These are phyloP conservation scores for Fomitopsis pinicola DNA, from an alignment of 1,284 basidiomycete genomes.

Conservation along the genomic window DNA sequence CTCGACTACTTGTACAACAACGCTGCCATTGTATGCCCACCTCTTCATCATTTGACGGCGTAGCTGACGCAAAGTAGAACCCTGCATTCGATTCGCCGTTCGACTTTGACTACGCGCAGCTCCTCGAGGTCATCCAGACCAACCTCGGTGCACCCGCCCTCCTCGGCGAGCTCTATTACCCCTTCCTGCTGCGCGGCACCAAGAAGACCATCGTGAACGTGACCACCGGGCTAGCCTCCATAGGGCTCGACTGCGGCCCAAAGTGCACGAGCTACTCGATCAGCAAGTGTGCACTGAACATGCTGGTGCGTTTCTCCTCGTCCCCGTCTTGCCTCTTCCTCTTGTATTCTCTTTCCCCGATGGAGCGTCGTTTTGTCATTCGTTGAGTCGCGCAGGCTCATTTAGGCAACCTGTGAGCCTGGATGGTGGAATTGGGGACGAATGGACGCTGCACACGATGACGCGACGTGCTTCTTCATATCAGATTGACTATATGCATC, in stretches of 20 bases:
- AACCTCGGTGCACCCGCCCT: slow-evolving; percentile 33
- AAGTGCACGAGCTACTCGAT: slow-evolving; percentile 25
- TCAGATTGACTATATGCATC: too few species aligned
- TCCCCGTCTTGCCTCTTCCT: too few species aligned
- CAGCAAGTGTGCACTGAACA: slow-evolving; percentile 28
- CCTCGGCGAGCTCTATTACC: slow-evolving; percentile 29
- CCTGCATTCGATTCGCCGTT: slow-evolving; percentile 23
- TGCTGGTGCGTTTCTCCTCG: slow-evolving; percentile 22
- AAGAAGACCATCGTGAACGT: slow-evolving; percentile 33
- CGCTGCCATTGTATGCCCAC: slow-evolving; percentile 29
- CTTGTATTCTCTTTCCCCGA: too few species aligned
- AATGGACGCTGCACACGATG: too few species aligned
- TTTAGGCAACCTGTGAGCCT: too few species aligned
- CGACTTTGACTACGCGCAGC: slow-evolving; percentile 16
- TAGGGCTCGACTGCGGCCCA: slow-evolving; percentile 22
- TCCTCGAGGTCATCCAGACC: slow-evolving; percentile 21
- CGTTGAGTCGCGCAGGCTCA: too few species aligned
- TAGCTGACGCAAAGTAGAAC: slow-evolving; percentile 10
- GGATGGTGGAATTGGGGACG: too few species aligned
- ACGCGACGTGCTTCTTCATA: too few species aligned
- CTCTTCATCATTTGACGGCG: neutral
- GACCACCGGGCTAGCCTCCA: slow-evolving; percentile 27
- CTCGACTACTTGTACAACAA: slow-evolving; percentile 38
- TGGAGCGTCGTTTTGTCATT: too few species aligned
- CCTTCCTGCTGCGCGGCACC: slow-evolving; percentile 27